Evolutionary conservation across 2,329 filamentous ascomycete genomes (phyloP), one percentile per base, ranked within the genome.

Genomic region (Penicillium sp.): DNA sequence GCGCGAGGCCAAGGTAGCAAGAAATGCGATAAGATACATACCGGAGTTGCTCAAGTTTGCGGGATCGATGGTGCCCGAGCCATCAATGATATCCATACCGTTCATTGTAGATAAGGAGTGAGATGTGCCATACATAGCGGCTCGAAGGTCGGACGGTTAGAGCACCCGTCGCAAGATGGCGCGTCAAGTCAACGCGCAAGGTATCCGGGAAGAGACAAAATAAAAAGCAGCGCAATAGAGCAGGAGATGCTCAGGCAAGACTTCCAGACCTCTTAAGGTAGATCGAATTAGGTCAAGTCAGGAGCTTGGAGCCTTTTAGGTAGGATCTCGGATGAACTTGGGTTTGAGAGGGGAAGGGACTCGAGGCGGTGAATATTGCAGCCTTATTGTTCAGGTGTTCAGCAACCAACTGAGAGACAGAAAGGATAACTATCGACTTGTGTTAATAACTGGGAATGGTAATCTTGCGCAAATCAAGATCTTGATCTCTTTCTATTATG

Each of bases 21-120:
- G 21, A 38, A 36, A 29, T 38, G 23, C 47, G 29, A 52, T 65
- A 64, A 82, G 79, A 76, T 43, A 69, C 75, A 70, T 87, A 93
- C 89, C 86, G 81, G 87, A 80, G 74, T 87, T 87, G 79, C 89
- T 91, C 80, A 96, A 83, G 64, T 89, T 90, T 71, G 90, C 90
- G 75, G 91, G 91, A 82, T 95, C 91, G 82, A 96, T 94, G 73
- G 91, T 95, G 74, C 89, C 90, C 81, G 88, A 88, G 75, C 90
- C 88, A 84, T 89, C 88, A 69, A 82, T 80, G 59, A 78, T 71
- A 57, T 78, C 77, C 67, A 81, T 74, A 78, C 86, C 85, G 81
- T 87, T 88, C 81, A 87, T 88, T 76, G 87, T 83, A 76, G 84
- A 82, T 80, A 74, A 68, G 49, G 76, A 72, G 60, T 77, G 76